These are phyloP conservation scores for Eimeria mitis DNA, from an alignment of 169 alveolate genomes.

Conservation along the genomic window DNA sequence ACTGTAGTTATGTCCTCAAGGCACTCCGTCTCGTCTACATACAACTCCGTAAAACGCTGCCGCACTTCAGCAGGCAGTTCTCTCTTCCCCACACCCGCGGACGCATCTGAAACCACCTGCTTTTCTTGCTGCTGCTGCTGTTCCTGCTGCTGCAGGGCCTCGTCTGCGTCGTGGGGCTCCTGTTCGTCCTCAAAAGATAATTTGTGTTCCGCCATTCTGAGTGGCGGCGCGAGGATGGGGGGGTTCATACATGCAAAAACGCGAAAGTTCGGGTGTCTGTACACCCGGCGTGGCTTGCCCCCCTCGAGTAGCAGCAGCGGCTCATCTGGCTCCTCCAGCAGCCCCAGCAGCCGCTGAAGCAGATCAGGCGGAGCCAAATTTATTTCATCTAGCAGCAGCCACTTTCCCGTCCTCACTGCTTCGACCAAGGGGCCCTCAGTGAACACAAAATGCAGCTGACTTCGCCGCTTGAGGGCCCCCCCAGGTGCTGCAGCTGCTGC, in stretches of 20 bases:
- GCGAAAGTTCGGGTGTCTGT: constrained; percentile 97
- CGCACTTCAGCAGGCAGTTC: constrained; percentile 97
- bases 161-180: constrained; percentile 4
- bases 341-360: constrained; percentile 95
- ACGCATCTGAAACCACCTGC: constrained; percentile 89
- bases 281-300: constrained; percentile 91
- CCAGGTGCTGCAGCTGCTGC: constrained; percentile 22
- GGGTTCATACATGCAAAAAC: constrained; percentile 99
- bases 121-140: constrained; percentile 86
- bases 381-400: constrained; percentile 99
- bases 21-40: constrained; percentile 94
- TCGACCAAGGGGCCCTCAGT: constrained; percentile 98
- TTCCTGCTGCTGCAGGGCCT: constrained; percentile 12
- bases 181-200: constrained; percentile 19
- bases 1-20: constrained; percentile 79
- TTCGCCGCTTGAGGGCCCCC: constrained; percentile 50
- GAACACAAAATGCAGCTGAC: constrained; percentile 91
- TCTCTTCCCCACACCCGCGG: constrained; percentile 97
- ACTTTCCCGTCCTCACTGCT: constrained; percentile 98
- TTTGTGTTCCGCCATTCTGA: constrained; percentile 58
- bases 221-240: constrained; percentile 89
- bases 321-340: constrained; percentile 84
- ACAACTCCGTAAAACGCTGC: constrained; percentile 97
- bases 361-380: constrained; percentile 99
- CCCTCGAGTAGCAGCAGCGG: constrained; percentile 73